These are phyloP conservation scores for Diacronema lutheri DNA, from an alignment of 78 protist species.

Conservation along the genomic window DNA sequence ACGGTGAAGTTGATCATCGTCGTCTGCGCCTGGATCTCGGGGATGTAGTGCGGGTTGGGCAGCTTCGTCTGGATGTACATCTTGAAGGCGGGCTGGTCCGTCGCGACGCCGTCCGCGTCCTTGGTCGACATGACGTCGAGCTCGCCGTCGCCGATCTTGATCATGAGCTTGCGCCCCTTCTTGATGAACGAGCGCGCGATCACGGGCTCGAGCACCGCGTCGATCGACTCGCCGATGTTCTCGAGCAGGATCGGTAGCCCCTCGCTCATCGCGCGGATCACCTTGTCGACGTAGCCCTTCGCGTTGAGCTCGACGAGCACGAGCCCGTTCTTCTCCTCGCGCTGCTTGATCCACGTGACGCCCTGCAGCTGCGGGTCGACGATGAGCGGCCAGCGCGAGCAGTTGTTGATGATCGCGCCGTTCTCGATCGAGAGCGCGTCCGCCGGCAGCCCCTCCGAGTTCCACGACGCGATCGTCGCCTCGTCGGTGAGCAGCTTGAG, in stretches of 20 bases:
- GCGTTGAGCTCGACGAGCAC: background rate
- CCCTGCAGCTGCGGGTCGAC: slow-evolving; percentile 91
- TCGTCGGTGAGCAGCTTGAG: slow-evolving; percentile 39
- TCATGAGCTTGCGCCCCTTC: slow-evolving; percentile 48
- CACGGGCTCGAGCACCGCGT: slow-evolving; percentile 64
- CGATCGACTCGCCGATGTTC: slow-evolving; percentile 54
- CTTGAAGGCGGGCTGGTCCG: slow-evolving; percentile 49
- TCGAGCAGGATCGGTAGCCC: slow-evolving; percentile 63
- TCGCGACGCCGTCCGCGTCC: background rate
- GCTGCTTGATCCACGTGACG: slow-evolving; percentile 40
- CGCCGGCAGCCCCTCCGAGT: slow-evolving; percentile 80
- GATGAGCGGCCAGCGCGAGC: slow-evolving; percentile 83
- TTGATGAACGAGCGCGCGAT: slow-evolving; percentile 40
- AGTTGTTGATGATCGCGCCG: slow-evolving; percentile 56
- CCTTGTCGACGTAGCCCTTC: slow-evolving; percentile 25
- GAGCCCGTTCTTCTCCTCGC: slow-evolving; percentile 35
- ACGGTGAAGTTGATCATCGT: slow-evolving; percentile 86
- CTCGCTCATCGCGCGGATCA: slow-evolving; percentile 1
- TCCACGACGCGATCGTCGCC: slow-evolving; percentile 77
- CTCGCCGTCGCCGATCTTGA: background rate
- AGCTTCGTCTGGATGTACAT: slow-evolving; percentile 80
- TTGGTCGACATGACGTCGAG: background rate
- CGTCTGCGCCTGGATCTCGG: slow-evolving; percentile 85
- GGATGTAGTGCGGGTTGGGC: slow-evolving; percentile 84
- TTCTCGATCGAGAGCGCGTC: slow-evolving; percentile 85